Percentiles rank a stretch among this genome's conserved stretches.
These are phyloP conservation scores for Solanum phureja DNA, from an alignment of 257 asterid species.

Conservation along the genomic window DNA sequence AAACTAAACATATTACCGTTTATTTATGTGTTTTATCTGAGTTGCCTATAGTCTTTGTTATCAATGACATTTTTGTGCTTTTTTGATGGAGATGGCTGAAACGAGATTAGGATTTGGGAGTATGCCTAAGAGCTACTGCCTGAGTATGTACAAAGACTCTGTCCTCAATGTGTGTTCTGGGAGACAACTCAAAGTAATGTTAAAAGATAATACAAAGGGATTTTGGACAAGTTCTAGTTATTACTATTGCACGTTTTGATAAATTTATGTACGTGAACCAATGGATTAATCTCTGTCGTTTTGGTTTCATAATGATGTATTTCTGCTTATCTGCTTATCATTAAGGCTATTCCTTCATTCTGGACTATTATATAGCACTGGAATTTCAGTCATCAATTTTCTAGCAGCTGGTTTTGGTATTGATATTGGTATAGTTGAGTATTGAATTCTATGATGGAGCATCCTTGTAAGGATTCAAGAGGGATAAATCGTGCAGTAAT, in stretches of 20 bases:
- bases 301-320: background rate
- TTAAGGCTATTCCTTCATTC: background rate
- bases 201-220: background rate
- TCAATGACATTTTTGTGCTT: background rate
- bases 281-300: background rate
- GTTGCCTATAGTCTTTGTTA: background rate
- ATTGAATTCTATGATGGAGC: background rate
- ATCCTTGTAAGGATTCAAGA: background rate
- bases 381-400: background rate
- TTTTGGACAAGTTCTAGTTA: background rate
- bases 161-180: background rate
- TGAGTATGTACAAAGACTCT: background rate
- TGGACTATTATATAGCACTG: background rate
- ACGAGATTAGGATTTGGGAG: background rate
- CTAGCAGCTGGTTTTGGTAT: background rate
- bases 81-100: background rate
- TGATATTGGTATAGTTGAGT: background rate
- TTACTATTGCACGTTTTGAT: background rate
- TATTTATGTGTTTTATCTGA: background rate
- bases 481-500: background rate
- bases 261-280: background rate
- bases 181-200: background rate
- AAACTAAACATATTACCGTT: background rate
- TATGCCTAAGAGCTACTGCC: background rate
- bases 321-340: background rate